Conservation (phyloP, 2,329 filamentous ascomycete genomes). For the Arthrobotrys sphaeroides region DNA sequence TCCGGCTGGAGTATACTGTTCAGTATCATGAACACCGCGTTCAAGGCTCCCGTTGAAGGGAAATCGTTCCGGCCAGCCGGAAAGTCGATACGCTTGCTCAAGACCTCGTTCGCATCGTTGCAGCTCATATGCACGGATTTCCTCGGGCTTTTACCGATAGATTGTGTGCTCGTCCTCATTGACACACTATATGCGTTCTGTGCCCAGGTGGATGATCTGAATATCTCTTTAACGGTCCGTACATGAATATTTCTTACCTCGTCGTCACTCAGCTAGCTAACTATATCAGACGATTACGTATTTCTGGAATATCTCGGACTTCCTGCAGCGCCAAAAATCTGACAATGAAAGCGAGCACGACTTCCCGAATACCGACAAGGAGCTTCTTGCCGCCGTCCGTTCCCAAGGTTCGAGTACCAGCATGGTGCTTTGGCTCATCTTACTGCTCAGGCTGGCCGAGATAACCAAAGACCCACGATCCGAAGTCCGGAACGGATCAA, state of each 20-base stretch:
- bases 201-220: constrained; percentile 87
- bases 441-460: constrained; percentile 75
- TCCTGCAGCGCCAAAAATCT: constrained; percentile 66
- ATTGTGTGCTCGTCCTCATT: constrained; percentile 79
- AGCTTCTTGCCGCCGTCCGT: constrained; percentile 69
- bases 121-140: constrained; percentile 97
- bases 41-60: constrained; percentile 63
- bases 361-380: constrained; percentile 67
- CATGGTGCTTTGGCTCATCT: constrained; percentile 79
- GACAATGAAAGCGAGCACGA: constrained; percentile 60
- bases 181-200: constrained; percentile 90
- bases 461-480: constrained; percentile 76
- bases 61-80: constrained; percentile 33
- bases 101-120: constrained; percentile 85
- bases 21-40: constrained; percentile 83
- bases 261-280: constrained; percentile 22
- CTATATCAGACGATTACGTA: constrained; percentile 79
- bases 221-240: constrained; percentile 85
- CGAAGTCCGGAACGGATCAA: constrained; percentile 82
- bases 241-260: constrained; percentile 7
- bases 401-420: constrained; percentile 71
- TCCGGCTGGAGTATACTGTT: constrained; percentile 88
- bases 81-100: constrained; percentile 63
- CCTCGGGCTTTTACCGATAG: constrained; percentile 74
- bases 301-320: constrained; percentile 95